Conservation (phyloP, 2,329 filamentous ascomycete genomes). For the Ceratocystis ficicola region DNA sequence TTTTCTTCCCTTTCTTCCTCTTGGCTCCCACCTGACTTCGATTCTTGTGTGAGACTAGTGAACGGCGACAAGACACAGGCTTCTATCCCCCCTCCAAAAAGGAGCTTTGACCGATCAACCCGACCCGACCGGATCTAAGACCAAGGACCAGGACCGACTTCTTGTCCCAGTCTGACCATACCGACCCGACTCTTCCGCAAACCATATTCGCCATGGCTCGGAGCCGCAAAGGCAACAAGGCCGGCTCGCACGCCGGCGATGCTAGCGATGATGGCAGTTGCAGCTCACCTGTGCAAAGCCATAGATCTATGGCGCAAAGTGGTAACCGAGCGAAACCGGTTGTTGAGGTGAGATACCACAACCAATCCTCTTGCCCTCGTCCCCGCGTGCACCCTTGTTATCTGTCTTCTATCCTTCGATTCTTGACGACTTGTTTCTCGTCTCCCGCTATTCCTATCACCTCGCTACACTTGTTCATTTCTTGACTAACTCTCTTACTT, state of each 20-base stretch:
- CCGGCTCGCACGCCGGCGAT: slow-evolving; percentile 52
- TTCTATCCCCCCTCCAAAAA: neutral
- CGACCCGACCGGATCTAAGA: neutral
- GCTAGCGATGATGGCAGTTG: slow-evolving; percentile 43
- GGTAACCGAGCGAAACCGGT: neutral
- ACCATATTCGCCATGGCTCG: slow-evolving; percentile 23
- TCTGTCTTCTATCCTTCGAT: too few relatives aligned
- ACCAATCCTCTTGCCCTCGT: too few relatives aligned
- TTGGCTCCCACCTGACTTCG: neutral
- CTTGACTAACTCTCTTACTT: slow-evolving; percentile 23
- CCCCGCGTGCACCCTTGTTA: too few relatives aligned
- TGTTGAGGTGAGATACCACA: neutral
- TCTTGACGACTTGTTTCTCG: too few relatives aligned
- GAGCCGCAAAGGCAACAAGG: slow-evolving; percentile 45
- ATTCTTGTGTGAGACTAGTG: neutral
- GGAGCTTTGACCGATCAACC: neutral
- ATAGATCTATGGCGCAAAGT: neutral
- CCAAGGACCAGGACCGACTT: neutral
- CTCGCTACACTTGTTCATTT: neutral
- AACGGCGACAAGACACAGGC: neutral
- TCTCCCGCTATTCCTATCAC: too few relatives aligned
- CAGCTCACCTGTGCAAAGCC: slow-evolving; percentile 19
- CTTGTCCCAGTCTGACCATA: neutral
- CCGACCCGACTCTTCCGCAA: neutral
- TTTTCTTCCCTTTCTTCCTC: neutral